phyloP scores from a whole-genome alignment of 176 grass and related monocot species.

The Leersia perrieri region DNA sequence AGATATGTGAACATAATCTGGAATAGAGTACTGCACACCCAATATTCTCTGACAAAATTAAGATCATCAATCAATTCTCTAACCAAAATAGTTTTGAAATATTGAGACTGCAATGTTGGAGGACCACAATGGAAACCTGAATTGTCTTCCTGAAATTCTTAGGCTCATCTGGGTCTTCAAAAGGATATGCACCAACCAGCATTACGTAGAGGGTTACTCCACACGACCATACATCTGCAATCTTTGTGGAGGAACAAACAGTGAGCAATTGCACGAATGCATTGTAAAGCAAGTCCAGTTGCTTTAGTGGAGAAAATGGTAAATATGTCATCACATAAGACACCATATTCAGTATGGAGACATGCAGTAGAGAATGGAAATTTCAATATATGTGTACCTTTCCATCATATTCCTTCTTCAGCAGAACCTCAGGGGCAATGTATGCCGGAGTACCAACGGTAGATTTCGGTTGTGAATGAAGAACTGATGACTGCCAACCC shows the following conservation, averaged over 20 bases:
- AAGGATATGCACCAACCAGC: slow-evolving; percentile 95
- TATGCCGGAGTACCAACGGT: slow-evolving; percentile 80
- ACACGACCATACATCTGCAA: slow-evolving; percentile 96
- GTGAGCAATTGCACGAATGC: not conserved
- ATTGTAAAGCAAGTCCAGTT: not conserved
- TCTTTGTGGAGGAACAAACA: slow-evolving; percentile 39
- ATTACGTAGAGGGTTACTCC: slow-evolving; percentile 94
- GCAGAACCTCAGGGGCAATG: slow-evolving; percentile 84
- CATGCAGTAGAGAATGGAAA: not conserved
- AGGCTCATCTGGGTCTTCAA: slow-evolving; percentile 86
- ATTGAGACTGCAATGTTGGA: not conserved
- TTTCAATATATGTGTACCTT: slow-evolving; percentile 40
- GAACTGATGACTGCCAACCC: slow-evolving; percentile 62
- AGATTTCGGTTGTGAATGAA: slow-evolving; percentile 75
- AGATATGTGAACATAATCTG: slow-evolving; percentile 90
- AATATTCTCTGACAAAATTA: slow-evolving; percentile 75
- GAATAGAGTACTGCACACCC: slow-evolving; percentile 91
- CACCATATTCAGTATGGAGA: too few relatives aligned
- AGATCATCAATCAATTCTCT: slow-evolving; percentile 14
- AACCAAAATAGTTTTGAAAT: not conserved
- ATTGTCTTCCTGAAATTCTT: slow-evolving; percentile 95
- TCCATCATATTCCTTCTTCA: slow-evolving; percentile 79
- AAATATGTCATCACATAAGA: not conserved
- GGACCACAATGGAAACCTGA: slow-evolving; percentile 43
- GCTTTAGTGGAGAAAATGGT: not conserved